Evolutionary conservation across 345 rosid species (phyloP).

Genomic region (Brassica rapa): DNA sequence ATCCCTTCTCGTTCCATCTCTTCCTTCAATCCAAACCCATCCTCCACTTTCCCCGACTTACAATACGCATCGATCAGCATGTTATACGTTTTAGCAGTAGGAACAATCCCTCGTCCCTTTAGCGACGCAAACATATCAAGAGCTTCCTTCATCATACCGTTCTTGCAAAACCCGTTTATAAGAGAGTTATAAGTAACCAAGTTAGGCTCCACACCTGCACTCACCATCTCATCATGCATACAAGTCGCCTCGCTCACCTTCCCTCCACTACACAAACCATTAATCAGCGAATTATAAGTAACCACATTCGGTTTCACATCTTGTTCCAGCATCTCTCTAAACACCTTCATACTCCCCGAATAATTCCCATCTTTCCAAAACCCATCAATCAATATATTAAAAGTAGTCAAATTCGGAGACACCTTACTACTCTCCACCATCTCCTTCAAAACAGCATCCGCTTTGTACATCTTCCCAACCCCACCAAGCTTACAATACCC

Average conservation of each 20-base stretch:
- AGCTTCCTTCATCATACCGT: constrained; percentile 61
- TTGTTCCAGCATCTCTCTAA: constrained; percentile 69
- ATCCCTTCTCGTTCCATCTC: constrained; percentile 56
- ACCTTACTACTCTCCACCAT: constrained; percentile 58
- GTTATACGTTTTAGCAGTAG: constrained; percentile 56
- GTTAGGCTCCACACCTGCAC: constrained; percentile 52
- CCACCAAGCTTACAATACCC: constrained; percentile 74
- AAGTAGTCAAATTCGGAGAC: constrained; percentile 56
- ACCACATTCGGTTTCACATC: constrained; percentile 55
- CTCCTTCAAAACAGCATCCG: constrained; percentile 64
- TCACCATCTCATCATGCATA: constrained; percentile 59
- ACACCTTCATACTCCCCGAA: constrained; percentile 53
- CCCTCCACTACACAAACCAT: constrained; percentile 54
- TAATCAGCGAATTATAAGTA: constrained; percentile 64
- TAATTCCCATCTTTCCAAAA: constrained; percentile 73
- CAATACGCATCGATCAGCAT: constrained; percentile 72
- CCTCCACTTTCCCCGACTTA: constrained; percentile 55
- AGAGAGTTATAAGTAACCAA: constrained; percentile 66
- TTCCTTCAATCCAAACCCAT: constrained; percentile 53
- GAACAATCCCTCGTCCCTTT: constrained; percentile 48
- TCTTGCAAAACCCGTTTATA: constrained; percentile 72
- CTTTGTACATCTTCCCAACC: constrained; percentile 74
- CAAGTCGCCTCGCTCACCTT: constrained; percentile 56
- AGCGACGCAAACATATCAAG: constrained; percentile 48
- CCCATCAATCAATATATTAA: constrained; percentile 78